Conservation (phyloP, 768 basidiomycete genomes). For the Leccinum barrowsii region DNA sequence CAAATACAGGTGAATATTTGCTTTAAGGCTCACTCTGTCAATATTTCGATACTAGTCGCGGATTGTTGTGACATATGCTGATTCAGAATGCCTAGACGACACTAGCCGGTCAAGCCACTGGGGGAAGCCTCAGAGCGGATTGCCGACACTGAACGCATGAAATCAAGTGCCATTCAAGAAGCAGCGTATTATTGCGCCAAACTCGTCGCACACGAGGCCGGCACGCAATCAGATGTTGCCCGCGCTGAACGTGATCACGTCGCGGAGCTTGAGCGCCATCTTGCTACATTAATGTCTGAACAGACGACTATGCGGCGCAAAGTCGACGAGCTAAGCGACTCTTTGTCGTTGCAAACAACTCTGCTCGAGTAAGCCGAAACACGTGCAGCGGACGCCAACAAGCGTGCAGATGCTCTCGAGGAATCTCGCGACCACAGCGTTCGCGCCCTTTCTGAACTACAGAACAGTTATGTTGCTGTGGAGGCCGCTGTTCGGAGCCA, state of each 20-base stretch:
- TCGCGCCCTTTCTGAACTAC: conserved; percentile 67
- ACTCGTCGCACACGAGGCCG: conserved; percentile 77
- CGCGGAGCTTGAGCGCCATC: conserved; percentile 67
- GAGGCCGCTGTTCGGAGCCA: conserved; percentile 75
- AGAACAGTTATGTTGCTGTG: conserved; percentile 53
- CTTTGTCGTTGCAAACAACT: conserved; percentile 69
- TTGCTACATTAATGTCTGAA: conserved; percentile 59
- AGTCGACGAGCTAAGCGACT: conserved; percentile 66
- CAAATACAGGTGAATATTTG: conserved; percentile 70
- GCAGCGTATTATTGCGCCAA: conserved; percentile 96
- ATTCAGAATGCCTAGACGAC: conserved; percentile 46
- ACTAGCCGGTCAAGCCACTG: conserved; percentile 66
- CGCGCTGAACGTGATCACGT: conserved; percentile 79
- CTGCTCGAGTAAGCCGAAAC: conserved; percentile 78
- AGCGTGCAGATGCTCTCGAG: conserved; percentile 74
- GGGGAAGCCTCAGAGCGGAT: conserved; percentile 69
- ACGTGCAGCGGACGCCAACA: conserved; percentile 66
- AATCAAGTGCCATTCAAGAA: conserved; percentile 81
- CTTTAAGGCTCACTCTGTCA: neutral
- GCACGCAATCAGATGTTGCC: conserved; percentile 59
- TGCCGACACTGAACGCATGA: conserved; percentile 73
- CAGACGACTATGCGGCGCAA: conserved; percentile 66
- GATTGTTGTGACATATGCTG: conserved; percentile 7
- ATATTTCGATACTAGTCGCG: neutral
- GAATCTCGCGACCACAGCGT: conserved; percentile 60